Conservation (phyloP, 805 yeast species). For the Yueomyces sp. region DNA sequence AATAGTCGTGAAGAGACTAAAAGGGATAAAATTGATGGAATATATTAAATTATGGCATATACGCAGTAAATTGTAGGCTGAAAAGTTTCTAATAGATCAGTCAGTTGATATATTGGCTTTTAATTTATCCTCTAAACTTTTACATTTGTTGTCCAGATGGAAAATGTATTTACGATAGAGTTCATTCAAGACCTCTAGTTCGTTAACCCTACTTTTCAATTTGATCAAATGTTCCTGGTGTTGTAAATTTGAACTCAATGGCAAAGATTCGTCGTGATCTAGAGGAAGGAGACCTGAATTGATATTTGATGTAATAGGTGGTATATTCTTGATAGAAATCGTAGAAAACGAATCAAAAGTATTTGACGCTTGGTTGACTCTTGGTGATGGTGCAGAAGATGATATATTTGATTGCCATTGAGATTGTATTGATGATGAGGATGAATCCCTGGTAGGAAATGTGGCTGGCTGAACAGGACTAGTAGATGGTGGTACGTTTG, state of each 20-base stretch:
- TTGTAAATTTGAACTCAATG: conserved; percentile 4
- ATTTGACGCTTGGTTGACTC: too few relatives aligned
- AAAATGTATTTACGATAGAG: conserved; percentile 68
- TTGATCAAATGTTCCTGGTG: conserved; percentile 25
- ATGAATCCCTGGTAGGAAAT: neutral
- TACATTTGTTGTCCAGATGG: conserved; percentile 49
- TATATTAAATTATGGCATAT: too few relatives aligned
- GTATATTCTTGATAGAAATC: neutral
- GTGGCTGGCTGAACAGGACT: neutral
- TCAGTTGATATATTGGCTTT: neutral
- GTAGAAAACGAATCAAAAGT: neutral
- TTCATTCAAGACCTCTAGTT: conserved; percentile 83
- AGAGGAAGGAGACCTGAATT: neutral
- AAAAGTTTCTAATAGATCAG: too few relatives aligned
- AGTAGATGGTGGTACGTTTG: neutral
- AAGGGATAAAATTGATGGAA: too few relatives aligned
- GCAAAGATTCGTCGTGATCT: neutral
- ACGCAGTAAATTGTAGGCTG: too few relatives aligned
- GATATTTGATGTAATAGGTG: neutral
- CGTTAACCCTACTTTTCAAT: conserved; percentile 68
- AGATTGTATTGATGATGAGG: neutral
- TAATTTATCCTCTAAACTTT: conserved; percentile 9
- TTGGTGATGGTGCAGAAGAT: too few relatives aligned
- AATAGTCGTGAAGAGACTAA: too few relatives aligned
- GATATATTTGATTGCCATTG: too few relatives aligned